Evolutionary conservation across 106 monocot genomes (phyloP).

Genomic region (Chionographis japonica): DNA sequence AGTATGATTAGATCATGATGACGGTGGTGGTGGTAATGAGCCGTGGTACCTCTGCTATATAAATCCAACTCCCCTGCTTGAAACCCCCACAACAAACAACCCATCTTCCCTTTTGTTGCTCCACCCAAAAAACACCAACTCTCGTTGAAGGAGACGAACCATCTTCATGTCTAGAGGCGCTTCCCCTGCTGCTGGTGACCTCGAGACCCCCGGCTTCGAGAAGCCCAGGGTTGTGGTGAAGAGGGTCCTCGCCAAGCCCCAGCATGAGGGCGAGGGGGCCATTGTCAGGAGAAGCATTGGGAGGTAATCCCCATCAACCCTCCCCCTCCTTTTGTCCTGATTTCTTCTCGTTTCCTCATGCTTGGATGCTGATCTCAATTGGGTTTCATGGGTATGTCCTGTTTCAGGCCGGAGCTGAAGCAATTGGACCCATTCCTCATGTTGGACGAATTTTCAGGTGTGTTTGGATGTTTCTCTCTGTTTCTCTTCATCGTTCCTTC

Average conservation of each 20-base stretch:
- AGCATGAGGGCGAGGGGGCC: slow-evolving; percentile 59
- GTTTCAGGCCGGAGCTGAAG: slow-evolving; percentile 48
- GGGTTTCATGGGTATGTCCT: slow-evolving; percentile 1
- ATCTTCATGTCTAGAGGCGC: not conserved
- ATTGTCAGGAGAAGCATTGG: slow-evolving; percentile 73
- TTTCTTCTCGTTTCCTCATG: not conserved
- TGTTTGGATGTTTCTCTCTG: not conserved
- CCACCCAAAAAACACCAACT: too few species aligned
- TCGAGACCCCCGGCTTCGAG: not conserved
- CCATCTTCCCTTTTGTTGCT: too few species aligned
- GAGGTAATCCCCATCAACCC: slow-evolving; percentile 19
- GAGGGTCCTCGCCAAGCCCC: slow-evolving; percentile 47
- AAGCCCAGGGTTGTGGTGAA: slow-evolving; percentile 51
- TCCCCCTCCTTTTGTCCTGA: not conserved
- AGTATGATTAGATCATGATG: too few species aligned
- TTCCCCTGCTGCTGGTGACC: not conserved
- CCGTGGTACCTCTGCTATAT: too few species aligned
- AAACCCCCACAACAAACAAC: too few species aligned
- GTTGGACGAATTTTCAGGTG: slow-evolving; percentile 73
- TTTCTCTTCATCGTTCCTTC: not conserved
- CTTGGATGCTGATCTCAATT: not conserved
- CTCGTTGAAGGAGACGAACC: too few species aligned
- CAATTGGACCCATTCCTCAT: slow-evolving; percentile 73
- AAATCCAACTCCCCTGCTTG: too few species aligned
- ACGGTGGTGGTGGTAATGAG: too few species aligned